Conservation (phyloP, 768 basidiomycete genomes). For the Hericium rajendrae region DNA sequence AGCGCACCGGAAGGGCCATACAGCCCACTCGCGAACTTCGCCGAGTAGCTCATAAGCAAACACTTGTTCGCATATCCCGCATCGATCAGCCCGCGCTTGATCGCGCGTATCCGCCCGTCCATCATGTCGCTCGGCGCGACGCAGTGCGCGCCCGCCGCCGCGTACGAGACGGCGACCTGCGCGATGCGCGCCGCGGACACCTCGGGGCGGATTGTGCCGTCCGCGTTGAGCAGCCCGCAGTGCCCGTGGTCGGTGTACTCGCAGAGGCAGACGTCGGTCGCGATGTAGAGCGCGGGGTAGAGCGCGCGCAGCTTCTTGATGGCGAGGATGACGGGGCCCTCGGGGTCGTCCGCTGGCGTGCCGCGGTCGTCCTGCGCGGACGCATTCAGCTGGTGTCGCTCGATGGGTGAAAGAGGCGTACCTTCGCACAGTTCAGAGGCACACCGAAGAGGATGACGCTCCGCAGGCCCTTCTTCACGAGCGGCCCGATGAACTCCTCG, state of each 20-base stretch:
- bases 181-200: slow-evolving; percentile 85
- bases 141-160: slow-evolving; percentile 91
- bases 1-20: slow-evolving; percentile 88
- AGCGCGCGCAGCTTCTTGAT: slow-evolving; percentile 65
- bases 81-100: slow-evolving; percentile 81
- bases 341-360: slow-evolving; percentile 80
- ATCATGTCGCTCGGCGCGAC: slow-evolving; percentile 99
- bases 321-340: slow-evolving; percentile 92
- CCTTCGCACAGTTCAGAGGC: slow-evolving; percentile 72
- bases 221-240: slow-evolving; percentile 71
- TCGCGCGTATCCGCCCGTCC: slow-evolving; percentile 88
- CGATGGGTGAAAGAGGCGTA: slow-evolving; percentile 15
- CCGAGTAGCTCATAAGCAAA: slow-evolving; percentile 93
- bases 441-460: slow-evolving; percentile 96
- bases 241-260: slow-evolving; percentile 99
- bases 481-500: slow-evolving; percentile 75
- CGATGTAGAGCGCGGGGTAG: slow-evolving; percentile 83
- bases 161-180: slow-evolving; percentile 87
- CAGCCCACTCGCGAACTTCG: slow-evolving; percentile 91
- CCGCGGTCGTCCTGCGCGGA: slow-evolving; percentile 62
- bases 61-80: slow-evolving; percentile 80
- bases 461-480: slow-evolving; percentile 81
- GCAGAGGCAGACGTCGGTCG: slow-evolving; percentile 96
- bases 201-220: slow-evolving; percentile 68
- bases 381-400: neutral